phyloP scores from a whole-genome alignment of 495 filamentous ascomycete genomes.

The Durotheca rogersii region DNA sequence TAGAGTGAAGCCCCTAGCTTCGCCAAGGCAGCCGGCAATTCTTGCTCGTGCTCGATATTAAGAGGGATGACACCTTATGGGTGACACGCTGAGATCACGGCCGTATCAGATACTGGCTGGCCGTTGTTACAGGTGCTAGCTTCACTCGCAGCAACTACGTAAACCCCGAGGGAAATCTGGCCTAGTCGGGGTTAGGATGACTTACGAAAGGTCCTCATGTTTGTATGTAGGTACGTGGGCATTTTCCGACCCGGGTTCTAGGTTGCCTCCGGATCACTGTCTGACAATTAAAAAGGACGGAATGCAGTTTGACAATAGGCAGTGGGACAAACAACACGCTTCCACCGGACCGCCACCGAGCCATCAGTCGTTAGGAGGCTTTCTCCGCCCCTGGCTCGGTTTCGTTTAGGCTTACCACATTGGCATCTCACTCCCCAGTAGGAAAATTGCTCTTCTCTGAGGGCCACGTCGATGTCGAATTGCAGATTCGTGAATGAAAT shows the following conservation, averaged over 20 bases:
- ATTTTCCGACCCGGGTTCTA: background rate
- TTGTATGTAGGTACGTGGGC: too few species aligned
- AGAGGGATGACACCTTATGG: conserved; percentile 8
- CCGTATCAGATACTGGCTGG: conserved; percentile 2
- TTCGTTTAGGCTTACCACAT: background rate
- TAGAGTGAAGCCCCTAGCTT: conserved; percentile 17
- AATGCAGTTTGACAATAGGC: conserved; percentile 3
- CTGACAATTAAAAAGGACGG: conserved; percentile 5
- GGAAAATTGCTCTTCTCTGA: too few species aligned
- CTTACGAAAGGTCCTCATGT: conserved; percentile 4
- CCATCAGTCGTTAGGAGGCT: conserved; percentile 22
- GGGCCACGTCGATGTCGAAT: background rate
- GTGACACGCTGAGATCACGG: conserved; percentile 22
- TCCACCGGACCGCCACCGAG: conserved; percentile 18
- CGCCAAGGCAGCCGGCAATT: conserved; percentile 30
- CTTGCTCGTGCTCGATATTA: too few species aligned
- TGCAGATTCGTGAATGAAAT: background rate
- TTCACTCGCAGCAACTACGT: background rate
- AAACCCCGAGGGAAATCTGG: too few species aligned
- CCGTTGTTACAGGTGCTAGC: background rate
- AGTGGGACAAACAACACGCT: conserved; percentile 22
- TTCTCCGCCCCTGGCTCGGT: too few species aligned
- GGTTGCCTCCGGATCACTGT: background rate
- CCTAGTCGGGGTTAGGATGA: too few species aligned
- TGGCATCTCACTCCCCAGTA: background rate